A percentile compares a stretch with the other conserved stretches of the same genome.
phyloP scores from a whole-genome alignment of 2,329 filamentous ascomycete species.

The Hymenoscyphus salicellus region DNA sequence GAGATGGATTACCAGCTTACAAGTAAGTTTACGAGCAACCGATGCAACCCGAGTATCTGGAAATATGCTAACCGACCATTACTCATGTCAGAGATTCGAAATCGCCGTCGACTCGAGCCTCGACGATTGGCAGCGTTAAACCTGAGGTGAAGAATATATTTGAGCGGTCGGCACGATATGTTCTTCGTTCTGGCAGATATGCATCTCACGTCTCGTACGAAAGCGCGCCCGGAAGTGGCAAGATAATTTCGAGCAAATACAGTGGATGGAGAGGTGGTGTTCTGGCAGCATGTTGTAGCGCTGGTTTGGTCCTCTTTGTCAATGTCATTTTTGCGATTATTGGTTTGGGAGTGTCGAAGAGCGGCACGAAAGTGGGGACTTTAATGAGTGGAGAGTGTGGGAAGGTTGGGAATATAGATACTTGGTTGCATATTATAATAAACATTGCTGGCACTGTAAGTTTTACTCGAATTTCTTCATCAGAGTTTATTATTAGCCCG shows the following conservation, averaged over 20 bases:
- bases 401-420: conserved; percentile 16
- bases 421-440: conserved; percentile 44
- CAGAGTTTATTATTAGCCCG: neutral
- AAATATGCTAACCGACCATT: neutral
- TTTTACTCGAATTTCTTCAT: neutral
- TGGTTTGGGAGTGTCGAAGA: conserved; percentile 16
- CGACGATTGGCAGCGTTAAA: neutral
- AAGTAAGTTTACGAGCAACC: neutral
- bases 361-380: conserved; percentile 14
- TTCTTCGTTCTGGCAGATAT: conserved; percentile 22
- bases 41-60: neutral
- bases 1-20: neutral
- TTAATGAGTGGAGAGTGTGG: conserved; percentile 22
- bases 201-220: conserved; percentile 21
- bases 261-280: conserved; percentile 23
- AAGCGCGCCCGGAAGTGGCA: conserved; percentile 2
- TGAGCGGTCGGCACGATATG: conserved; percentile 16
- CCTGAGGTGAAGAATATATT: conserved; percentile 11
- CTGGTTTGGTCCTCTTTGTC: conserved; percentile 17
- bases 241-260: conserved; percentile 1
- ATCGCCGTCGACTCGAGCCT: neutral
- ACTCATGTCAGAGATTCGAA: neutral
- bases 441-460: conserved; percentile 44
- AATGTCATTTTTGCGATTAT: conserved; percentile 25
- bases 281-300: conserved; percentile 13